A percentile compares a stretch with the other conserved stretches of the same genome.
Conservation (phyloP, 768 basidiomycete genomes). For the Mycena chlorophos region DNA sequence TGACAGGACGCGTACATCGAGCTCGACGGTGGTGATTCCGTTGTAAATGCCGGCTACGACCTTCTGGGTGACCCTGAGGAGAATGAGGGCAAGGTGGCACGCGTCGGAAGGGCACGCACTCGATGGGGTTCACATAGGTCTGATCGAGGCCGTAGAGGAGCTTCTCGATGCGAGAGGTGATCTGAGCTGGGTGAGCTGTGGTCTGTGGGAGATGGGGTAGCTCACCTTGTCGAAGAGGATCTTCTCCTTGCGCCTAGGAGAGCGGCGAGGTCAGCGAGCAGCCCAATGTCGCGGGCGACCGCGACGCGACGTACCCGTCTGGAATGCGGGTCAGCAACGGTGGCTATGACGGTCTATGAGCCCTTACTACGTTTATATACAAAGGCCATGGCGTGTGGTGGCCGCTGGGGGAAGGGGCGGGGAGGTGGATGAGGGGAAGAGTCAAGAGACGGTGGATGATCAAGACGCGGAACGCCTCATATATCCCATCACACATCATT, state of each 20-base stretch:
- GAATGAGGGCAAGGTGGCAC: constrained; percentile 1
- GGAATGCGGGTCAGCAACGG: constrained; percentile 16
- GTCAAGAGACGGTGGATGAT: neutral
- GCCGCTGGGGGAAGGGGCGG: neutral
- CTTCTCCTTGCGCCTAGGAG: constrained; percentile 77
- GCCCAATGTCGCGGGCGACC: constrained; percentile 34
- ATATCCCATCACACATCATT: neutral
- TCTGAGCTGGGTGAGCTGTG: constrained; percentile 45
- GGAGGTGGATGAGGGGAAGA: neutral
- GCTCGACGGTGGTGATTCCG: constrained; percentile 39
- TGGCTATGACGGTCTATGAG: neutral
- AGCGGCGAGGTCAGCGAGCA: constrained; percentile 22
- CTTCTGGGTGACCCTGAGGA: constrained; percentile 79
- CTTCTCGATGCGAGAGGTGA: constrained; percentile 84
- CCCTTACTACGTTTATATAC: constrained; percentile 20
- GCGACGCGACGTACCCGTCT: constrained; percentile 48
- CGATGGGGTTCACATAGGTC: constrained; percentile 91
- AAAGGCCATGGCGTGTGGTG: constrained; percentile 14
- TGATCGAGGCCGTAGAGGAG: constrained; percentile 94
- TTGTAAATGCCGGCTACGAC: constrained; percentile 92
- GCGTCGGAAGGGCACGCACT: constrained; percentile 48
- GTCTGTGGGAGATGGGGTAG: constrained; percentile 14
- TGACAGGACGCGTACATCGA: constrained; percentile 11
- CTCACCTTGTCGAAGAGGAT: constrained; percentile 92
- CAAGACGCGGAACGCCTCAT: neutral